phyloP scores from a whole-genome alignment of 192 early-diverging fungal genomes.

The Paraglomus brasilianum region DNA sequence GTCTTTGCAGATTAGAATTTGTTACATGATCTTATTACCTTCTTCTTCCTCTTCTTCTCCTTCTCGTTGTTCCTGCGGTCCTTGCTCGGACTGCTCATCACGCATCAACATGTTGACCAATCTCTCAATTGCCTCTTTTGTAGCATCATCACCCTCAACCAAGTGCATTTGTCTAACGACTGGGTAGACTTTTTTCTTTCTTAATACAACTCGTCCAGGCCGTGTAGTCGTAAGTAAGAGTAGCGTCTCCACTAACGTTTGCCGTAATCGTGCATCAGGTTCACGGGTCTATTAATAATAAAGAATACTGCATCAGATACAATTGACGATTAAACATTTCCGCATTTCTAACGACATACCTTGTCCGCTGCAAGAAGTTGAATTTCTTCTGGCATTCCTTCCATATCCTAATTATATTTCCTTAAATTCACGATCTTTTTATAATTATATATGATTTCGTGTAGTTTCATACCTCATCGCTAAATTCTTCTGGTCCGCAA shows the following conservation, averaged over 20 bases:
- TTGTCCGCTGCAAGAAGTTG: conserved; percentile 83
- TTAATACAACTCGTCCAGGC: conserved; percentile 75
- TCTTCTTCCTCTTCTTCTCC: too few relatives aligned
- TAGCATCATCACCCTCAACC: conserved; percentile 67
- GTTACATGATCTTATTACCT: too few relatives aligned
- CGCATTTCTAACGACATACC: conserved; percentile 19
- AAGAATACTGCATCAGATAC: conserved; percentile 9
- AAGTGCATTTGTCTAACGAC: conserved; percentile 84
- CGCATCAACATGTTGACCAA: conserved; percentile 86
- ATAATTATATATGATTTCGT: neutral
- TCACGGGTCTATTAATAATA: conserved; percentile 63
- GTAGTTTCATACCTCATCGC: conserved; percentile 64
- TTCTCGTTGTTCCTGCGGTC: too few relatives aligned
- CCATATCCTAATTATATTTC: conserved; percentile 67
- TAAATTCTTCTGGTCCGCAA: conserved; percentile 90
- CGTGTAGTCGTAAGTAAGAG: conserved; percentile 75
- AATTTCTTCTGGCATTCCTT: conserved; percentile 89
- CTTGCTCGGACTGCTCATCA: conserved; percentile 64
- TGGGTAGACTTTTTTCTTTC: conserved; percentile 80
- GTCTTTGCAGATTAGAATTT: too few relatives aligned
- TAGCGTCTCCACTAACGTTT: conserved; percentile 77
- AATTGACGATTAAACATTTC: neutral
- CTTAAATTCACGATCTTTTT: neutral
- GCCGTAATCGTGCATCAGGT: conserved; percentile 66
- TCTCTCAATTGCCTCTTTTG: conserved; percentile 69